These are phyloP conservation scores for Spatholobus suberectus DNA, from an alignment of 306 rosid species.

Conservation along the genomic window DNA sequence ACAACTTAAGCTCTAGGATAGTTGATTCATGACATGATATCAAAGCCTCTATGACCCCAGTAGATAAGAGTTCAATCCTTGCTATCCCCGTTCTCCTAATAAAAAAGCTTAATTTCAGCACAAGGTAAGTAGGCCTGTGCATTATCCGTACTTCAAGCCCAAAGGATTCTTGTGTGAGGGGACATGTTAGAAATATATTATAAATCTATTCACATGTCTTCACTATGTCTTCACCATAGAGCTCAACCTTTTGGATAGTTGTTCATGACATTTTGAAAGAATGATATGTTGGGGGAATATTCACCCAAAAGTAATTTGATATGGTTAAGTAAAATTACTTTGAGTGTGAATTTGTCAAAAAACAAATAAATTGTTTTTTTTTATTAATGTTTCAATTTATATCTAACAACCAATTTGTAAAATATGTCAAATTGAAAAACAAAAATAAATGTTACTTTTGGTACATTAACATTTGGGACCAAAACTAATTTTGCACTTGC, in stretches of 20 bases:
- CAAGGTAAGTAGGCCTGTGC: neutral
- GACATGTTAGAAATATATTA: neutral
- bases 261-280: neutral
- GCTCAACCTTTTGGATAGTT: neutral
- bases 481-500: conserved; percentile 8
- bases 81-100: neutral
- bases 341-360: neutral
- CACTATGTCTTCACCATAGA: neutral
- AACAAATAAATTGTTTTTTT: neutral
- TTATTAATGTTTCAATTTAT: neutral
- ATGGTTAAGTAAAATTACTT: conserved; percentile 1
- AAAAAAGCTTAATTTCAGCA: neutral
- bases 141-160: neutral
- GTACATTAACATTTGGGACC: neutral
- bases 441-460: neutral
- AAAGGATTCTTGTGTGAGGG: neutral
- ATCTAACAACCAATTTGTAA: conserved; percentile 7
- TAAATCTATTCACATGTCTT: too few relatives aligned
- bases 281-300: neutral
- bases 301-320: neutral
- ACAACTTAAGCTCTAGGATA: neutral
- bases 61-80: neutral
- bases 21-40: neutral
- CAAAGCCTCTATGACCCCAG: neutral
- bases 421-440: neutral